Conservation (phyloP, 495 filamentous ascomycete genomes). For the Durotheca rogersii region DNA sequence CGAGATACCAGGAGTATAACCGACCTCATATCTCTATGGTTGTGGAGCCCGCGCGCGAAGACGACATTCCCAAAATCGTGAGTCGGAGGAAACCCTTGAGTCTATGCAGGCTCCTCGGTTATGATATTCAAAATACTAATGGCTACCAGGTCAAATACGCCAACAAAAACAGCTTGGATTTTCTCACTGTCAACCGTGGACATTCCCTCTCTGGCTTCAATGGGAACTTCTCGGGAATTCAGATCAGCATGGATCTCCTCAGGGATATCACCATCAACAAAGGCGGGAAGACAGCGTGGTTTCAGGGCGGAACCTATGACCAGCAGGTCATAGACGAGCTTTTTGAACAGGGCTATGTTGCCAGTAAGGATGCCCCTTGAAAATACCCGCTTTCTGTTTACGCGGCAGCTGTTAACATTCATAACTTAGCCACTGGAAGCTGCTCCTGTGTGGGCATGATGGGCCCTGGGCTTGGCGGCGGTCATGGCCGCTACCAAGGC, state of each 20-base stretch:
- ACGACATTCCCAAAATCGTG: neutral
- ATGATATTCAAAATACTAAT: neutral
- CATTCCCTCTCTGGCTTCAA: neutral
- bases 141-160: neutral
- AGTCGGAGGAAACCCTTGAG: neutral
- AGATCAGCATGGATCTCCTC: neutral
- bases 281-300: neutral
- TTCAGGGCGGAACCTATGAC: neutral
- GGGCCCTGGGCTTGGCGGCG: slow-evolving; percentile 64
- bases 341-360: neutral
- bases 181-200: neutral
- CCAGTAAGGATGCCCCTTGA: neutral
- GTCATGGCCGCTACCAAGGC: slow-evolving; percentile 56
- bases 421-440: slow-evolving; percentile 10
- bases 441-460: slow-evolving; percentile 53
- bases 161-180: neutral
- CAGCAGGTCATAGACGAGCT: neutral
- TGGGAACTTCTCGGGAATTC: neutral
- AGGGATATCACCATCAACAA: neutral
- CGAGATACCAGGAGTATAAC: neutral
- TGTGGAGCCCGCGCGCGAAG: neutral
- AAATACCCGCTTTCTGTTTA: neutral
- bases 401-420: neutral
- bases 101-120: neutral
- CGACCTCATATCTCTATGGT: neutral